Percentiles rank a stretch among this genome's conserved stretches.
Evolutionary conservation across 139 green algal genomes (phyloP).

Genomic region (Picochlorum sp.): DNA sequence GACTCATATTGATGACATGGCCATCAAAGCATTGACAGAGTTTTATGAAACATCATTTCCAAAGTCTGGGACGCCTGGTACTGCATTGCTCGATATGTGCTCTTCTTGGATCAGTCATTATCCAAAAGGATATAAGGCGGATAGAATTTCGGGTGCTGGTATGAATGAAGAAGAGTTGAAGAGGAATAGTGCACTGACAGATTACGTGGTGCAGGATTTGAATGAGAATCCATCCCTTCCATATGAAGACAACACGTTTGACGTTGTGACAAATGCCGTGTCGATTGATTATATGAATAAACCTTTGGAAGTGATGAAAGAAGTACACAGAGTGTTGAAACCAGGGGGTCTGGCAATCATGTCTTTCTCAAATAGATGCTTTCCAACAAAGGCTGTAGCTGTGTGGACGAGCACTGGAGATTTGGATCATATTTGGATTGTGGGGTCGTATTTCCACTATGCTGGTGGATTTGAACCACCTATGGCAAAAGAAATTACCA

Average conservation of each 20-base stretch:
- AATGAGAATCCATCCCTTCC: constrained; percentile 64
- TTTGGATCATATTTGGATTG: constrained; percentile 62
- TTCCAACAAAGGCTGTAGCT: constrained; percentile 73
- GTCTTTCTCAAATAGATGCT: constrained; percentile 85
- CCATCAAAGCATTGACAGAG: constrained; percentile 77
- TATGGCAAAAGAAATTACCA: constrained; percentile 66
- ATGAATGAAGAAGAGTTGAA: constrained; percentile 79
- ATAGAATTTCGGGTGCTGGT: constrained; percentile 64
- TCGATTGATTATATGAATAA: constrained; percentile 76
- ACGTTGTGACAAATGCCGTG: constrained; percentile 63
- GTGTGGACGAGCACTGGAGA: constrained; percentile 32
- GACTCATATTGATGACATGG: constrained; percentile 90
- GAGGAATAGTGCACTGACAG: constrained; percentile 58
- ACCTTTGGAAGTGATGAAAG: constrained; percentile 75
- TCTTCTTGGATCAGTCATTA: constrained; percentile 80
- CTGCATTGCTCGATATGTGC: constrained; percentile 52
- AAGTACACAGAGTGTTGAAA: constrained; percentile 81
- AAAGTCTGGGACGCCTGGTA: constrained; percentile 25
- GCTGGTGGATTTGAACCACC: constrained; percentile 58
- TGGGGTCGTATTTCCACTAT: constrained; percentile 52
- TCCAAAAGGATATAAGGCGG: constrained; percentile 56
- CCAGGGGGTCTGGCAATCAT: constrained; percentile 77
- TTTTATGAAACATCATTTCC: constrained; percentile 69
- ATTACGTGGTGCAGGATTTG: constrained; percentile 58
- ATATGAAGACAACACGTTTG: constrained; percentile 53